Evolutionary conservation across 495 filamentous ascomycete genomes (phyloP).

Genomic region (Neurospora hispaniola): DNA sequence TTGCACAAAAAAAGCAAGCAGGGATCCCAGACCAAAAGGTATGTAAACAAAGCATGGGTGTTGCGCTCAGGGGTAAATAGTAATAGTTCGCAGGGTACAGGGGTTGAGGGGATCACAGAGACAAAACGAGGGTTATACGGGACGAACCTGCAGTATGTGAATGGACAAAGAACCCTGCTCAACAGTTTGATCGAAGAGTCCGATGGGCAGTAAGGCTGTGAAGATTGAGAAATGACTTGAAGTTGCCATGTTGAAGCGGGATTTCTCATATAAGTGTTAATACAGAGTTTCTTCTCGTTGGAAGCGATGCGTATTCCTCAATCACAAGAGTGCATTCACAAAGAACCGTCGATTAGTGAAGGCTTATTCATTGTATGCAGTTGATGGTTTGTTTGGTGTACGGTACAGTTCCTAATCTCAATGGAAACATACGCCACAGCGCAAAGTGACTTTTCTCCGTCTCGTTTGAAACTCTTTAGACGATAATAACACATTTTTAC

Average conservation of each 20-base stretch:
- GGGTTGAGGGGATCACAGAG: not conserved
- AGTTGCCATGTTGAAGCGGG: not conserved
- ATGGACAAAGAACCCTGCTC: not conserved
- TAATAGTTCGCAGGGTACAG: not conserved
- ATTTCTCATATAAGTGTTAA: not conserved
- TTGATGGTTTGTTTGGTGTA: not conserved
- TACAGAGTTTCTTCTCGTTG: not conserved
- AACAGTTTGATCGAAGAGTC: not conserved
- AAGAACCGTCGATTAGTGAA: not conserved
- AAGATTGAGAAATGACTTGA: not conserved
- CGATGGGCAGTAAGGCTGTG: not conserved
- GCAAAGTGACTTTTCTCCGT: not conserved
- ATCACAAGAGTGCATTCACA: not conserved
- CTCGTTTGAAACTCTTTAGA: not conserved
- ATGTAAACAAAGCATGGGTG: not conserved
- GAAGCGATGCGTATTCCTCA: not conserved
- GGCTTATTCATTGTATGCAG: not conserved
- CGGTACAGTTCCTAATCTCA: not conserved
- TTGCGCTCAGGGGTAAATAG: not conserved
- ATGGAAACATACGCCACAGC: not conserved
- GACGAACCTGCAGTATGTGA: not conserved
- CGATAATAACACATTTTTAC: not conserved
- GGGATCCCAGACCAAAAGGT: not conserved
- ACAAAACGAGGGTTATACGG: not conserved
- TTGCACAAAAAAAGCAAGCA: not conserved